Evolutionary conservation across 2,329 filamentous ascomycete genomes (phyloP), one percentile per base, ranked within the genome.

Genomic region (Septoria petroselini): DNA sequence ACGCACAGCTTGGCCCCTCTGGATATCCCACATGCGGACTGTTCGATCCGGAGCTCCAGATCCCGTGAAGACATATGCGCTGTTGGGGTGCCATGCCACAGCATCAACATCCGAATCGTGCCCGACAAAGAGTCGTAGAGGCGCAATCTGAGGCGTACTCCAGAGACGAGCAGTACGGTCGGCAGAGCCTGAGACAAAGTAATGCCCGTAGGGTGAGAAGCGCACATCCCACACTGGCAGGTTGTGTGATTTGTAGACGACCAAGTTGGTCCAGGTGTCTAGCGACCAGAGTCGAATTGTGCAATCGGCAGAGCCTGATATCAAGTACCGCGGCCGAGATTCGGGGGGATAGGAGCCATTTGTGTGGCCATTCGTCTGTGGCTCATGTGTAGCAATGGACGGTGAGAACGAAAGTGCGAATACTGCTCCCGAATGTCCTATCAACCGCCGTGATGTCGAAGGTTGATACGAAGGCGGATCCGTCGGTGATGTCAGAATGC

Each of bases 11-110:
- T 85, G 84, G 21, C 93, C 93, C 7, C 86, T 91, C 8, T 83
- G 80, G n/a, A 96, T 81, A 7, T 90, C 85, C 93, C 93, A 98
- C 91, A 98, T 97, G 23, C 93, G 85, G 27, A 97, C 88, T 0
- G 90, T 93, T 69, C 91, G 91, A 70, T 98, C 91, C 58, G 87
- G 87, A 3, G 60, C 61, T 35, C 64, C 62, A 9, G 89, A 94
- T 3, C 87, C 90, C 0, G 93, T 96, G 70, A 98, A 96, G 37
- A 96, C 76, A 62, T 97, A 98, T 4, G 86, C 82, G 14, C 88
- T 89, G 66, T 98, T 98, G 0, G 91, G 89, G 63, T 98, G 93
- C 83, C 93, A 98, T 11, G 86, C 78, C n/a, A 96, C 78, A 35
- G 84, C 83, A 43, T 94, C 94, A n/a, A 96, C 88, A 59, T 89